These are phyloP conservation scores for Rhizomucor miehei DNA, from an alignment of 371 early-diverging fungal species.

Conservation along the genomic window DNA sequence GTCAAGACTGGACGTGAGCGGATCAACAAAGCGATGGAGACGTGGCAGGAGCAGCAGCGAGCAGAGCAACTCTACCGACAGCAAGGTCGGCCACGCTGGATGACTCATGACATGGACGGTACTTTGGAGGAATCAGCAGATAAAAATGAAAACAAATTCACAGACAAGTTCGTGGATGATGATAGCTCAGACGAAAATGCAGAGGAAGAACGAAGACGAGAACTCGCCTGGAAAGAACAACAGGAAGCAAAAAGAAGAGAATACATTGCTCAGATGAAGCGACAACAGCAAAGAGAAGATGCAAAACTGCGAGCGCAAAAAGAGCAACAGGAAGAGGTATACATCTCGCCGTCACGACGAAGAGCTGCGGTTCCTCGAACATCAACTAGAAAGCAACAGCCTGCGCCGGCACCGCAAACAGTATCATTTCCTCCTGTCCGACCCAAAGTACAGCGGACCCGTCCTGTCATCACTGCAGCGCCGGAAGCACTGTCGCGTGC, in stretches of 20 bases:
- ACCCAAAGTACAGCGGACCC: constrained; percentile 13
- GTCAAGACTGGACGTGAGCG: constrained; percentile 69
- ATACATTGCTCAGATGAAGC: constrained; percentile 11
- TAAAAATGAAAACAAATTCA: not conserved
- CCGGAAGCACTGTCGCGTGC: constrained; percentile 23
- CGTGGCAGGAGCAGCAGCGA: constrained; percentile 55
- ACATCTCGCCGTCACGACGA: constrained; percentile 58
- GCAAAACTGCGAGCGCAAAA: constrained; percentile 14
- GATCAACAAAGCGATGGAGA: constrained; percentile 62
- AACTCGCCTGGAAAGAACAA: constrained; percentile 14
- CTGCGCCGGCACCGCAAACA: constrained; percentile 4
- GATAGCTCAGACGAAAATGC: constrained; percentile 28
- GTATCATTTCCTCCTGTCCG: constrained; percentile 2
- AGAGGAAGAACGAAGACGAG: constrained; percentile 16
- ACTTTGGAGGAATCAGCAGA: constrained; percentile 8
- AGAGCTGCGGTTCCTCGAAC: constrained; percentile 14
- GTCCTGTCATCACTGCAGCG: constrained; percentile 22
- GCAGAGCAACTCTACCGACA: constrained; percentile 23
- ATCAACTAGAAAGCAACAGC: not conserved
- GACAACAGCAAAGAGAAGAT: constrained; percentile 12
- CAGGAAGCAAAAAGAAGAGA: constrained; percentile 15
- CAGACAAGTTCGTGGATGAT: constrained; percentile 34
- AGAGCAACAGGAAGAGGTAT: constrained; percentile 33
- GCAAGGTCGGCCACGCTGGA: constrained; percentile 30
- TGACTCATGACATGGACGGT: constrained; percentile 37